These are phyloP conservation scores for Colletotrichum viniferum DNA, from an alignment of 2,329 filamentous ascomycete species.

Conservation along the genomic window DNA sequence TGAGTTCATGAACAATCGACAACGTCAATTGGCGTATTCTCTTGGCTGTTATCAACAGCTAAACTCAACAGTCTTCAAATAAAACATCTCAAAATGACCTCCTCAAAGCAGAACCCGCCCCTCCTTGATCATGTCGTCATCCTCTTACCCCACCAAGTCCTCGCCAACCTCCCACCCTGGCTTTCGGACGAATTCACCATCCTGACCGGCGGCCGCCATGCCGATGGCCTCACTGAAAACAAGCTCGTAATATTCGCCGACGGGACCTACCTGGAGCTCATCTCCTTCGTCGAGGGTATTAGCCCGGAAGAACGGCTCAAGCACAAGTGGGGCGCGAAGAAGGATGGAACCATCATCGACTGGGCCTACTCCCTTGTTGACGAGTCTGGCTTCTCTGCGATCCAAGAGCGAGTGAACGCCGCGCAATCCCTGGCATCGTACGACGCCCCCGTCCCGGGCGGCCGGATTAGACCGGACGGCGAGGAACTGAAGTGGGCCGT, in stretches of 20 bases:
- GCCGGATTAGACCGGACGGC: conserved; percentile 59
- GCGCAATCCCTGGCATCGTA: conserved; percentile 46
- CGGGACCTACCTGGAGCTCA: conserved; percentile 70
- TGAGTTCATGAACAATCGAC: background rate
- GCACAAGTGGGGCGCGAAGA: conserved; percentile 64
- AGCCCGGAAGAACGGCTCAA: conserved; percentile 39
- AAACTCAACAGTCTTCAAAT: background rate
- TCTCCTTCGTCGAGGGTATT: conserved; percentile 56
- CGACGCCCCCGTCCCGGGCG: conserved; percentile 52
- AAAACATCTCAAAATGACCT: background rate
- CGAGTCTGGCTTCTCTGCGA: conserved; percentile 37
- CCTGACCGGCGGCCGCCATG: conserved; percentile 64
- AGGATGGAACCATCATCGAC: conserved; percentile 59
- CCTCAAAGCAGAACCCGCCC: conserved; percentile 24
- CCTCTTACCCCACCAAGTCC: conserved; percentile 57
- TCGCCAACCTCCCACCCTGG: conserved; percentile 51
- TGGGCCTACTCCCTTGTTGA: conserved; percentile 58
- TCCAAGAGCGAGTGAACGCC: conserved; percentile 39
- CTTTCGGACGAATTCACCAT: conserved; percentile 61
- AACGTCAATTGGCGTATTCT: background rate
- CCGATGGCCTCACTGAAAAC: conserved; percentile 65
- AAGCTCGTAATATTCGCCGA: conserved; percentile 66
- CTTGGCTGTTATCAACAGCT: background rate
- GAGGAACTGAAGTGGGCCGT: conserved; percentile 63
- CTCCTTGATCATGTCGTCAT: conserved; percentile 69